These are phyloP conservation scores for Rhododendron vialii DNA, from an alignment of 148 eudicot species.

Conservation along the genomic window DNA sequence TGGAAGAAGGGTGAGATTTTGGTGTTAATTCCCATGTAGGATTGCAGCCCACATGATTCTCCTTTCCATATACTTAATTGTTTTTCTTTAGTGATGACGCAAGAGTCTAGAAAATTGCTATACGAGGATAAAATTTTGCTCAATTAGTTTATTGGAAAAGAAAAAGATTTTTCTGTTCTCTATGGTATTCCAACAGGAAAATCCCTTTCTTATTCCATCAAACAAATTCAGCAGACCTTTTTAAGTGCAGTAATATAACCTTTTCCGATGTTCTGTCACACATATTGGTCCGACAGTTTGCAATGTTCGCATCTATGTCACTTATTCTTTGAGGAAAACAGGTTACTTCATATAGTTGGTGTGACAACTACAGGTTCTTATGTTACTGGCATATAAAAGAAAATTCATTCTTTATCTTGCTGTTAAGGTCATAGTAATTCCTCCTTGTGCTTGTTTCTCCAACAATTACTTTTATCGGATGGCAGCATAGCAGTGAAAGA, in stretches of 20 bases:
- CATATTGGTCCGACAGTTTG: not conserved
- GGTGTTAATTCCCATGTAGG: not conserved
- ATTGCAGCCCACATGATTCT: not conserved
- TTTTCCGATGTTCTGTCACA: not conserved
- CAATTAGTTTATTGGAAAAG: not conserved
- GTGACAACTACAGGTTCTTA: not conserved
- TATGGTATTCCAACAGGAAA: not conserved
- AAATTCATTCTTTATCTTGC: not conserved
- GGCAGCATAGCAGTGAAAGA: conserved; percentile 80
- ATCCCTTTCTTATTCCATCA: not conserved
- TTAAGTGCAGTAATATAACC: not conserved
- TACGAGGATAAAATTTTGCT: not conserved
- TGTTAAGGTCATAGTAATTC: not conserved
- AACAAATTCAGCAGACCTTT: not conserved
- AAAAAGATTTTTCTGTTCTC: not conserved
- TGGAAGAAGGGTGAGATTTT: not conserved
- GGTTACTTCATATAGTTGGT: not conserved
- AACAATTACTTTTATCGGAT: not conserved
- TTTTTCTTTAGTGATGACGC: not conserved
- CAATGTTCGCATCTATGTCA: not conserved
- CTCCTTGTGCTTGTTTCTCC: not conserved
- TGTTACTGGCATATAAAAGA: not conserved
- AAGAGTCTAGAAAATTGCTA: not conserved
- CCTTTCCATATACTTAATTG: not conserved
- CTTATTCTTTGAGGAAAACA: not conserved